A percentile compares a stretch with the other conserved stretches of the same genome.
Evolutionary conservation across 1,139 yeast species (phyloP).

Genomic region (Kurtzmaniella quercitrusa): DNA sequence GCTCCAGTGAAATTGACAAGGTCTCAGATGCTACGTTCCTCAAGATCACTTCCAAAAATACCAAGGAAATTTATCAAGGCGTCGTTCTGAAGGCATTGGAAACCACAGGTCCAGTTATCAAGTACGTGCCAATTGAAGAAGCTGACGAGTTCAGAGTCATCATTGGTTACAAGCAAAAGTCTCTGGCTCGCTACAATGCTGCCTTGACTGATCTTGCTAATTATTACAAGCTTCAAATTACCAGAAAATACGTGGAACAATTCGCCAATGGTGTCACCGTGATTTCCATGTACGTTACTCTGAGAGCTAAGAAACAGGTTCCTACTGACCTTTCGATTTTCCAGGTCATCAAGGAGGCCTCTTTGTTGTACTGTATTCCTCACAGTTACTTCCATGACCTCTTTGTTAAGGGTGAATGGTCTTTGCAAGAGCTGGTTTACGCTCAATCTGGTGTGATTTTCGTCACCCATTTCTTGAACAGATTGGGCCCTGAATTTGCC

Average conservation of each 20-base stretch:
- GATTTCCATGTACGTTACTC: constrained; percentile 79
- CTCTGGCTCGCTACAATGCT: constrained; percentile 84
- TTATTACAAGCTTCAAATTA: constrained; percentile 80
- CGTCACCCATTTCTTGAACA: constrained; percentile 89
- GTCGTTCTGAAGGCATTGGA: constrained; percentile 66
- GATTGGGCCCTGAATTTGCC: constrained; percentile 88
- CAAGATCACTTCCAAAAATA: constrained; percentile 75
- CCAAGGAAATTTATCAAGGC: constrained; percentile 71
- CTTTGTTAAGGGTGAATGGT: constrained; percentile 73
- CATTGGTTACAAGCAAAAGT: constrained; percentile 81
- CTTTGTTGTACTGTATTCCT: constrained; percentile 87
- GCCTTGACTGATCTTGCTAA: constrained; percentile 86
- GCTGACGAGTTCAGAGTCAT: constrained; percentile 79
- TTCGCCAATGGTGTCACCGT: constrained; percentile 86
- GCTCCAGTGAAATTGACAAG: constrained; percentile 42
- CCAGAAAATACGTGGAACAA: constrained; percentile 92
- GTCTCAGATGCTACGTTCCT: constrained; percentile 80
- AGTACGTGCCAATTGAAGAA: constrained; percentile 77
- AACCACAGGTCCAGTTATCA: constrained; percentile 91
- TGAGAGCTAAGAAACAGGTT: constrained; percentile 36
- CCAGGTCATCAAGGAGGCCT: constrained; percentile 93
- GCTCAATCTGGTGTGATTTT: constrained; percentile 93
- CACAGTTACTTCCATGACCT: constrained; percentile 74
- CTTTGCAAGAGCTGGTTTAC: constrained; percentile 90
- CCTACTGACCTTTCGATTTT: constrained; percentile 72